phyloP scores from a whole-genome alignment of 805 yeast genomes.

The Diddensiella transvaalensis region DNA sequence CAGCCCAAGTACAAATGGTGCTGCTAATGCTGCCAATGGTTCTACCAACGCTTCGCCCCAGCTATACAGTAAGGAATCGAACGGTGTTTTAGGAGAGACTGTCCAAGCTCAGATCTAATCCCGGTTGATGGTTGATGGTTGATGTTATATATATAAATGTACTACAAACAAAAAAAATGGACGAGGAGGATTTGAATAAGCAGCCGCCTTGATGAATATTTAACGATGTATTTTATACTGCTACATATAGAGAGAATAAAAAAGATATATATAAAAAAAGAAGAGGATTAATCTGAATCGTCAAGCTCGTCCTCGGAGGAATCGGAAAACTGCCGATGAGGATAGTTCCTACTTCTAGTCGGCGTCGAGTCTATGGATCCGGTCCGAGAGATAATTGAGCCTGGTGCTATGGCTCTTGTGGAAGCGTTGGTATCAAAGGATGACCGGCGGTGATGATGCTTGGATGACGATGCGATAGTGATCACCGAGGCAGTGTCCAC shows the following conservation, averaged over 20 bases:
- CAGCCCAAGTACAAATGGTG: neutral
- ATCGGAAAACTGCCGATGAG: neutral
- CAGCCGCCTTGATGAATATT: neutral
- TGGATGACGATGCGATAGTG: constrained; percentile 37
- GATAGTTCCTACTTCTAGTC: neutral
- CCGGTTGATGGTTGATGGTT: no score
- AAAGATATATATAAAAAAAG: no score
- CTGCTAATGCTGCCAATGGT: neutral
- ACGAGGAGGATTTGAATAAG: no score
- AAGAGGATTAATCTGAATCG: neutral
- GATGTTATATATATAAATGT: no score
- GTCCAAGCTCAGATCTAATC: neutral
- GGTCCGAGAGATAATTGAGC: constrained; percentile 23
- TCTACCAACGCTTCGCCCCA: neutral
- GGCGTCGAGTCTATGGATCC: constrained; percentile 17
- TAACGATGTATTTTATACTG: neutral
- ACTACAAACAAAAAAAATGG: no score
- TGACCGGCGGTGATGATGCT: constrained; percentile 27
- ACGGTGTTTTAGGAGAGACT: neutral
- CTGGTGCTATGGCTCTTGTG: constrained; percentile 36
- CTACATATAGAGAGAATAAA: no score
- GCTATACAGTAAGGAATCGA: neutral
- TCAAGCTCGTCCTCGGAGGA: neutral
- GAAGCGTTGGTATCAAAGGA: constrained; percentile 38
- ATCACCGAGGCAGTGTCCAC: constrained; percentile 36